phyloP scores from a whole-genome alignment of 2,329 filamentous ascomycete species.

The Corynespora cassiicola region DNA sequence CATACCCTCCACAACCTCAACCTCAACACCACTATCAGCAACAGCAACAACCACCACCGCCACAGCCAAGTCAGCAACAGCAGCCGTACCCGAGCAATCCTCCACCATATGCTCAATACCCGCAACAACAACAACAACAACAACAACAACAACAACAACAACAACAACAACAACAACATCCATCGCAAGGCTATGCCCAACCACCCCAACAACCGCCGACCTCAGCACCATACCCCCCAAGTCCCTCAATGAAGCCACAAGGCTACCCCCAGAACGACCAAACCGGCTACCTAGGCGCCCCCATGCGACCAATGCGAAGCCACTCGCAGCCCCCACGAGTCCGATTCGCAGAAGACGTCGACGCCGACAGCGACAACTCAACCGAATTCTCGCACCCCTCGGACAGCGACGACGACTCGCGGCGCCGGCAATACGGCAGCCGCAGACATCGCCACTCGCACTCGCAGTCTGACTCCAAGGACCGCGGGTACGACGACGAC shows the following conservation, averaged over 20 bases:
- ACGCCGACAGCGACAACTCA: slow-evolving; percentile 25
- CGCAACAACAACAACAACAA: slow-evolving; percentile 16
- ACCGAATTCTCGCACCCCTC: slow-evolving; percentile 17
- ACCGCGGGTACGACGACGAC: slow-evolving; percentile 4
- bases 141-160: slow-evolving; percentile 23
- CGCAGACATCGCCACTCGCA: slow-evolving; percentile 21
- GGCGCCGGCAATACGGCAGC: slow-evolving; percentile 16
- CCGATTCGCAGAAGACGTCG: slow-evolving; percentile 33
- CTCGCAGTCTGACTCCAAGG: slow-evolving; percentile 6
- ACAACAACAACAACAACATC: slow-evolving; percentile 7
- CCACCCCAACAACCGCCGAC: slow-evolving; percentile 17
- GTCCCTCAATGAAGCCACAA: slow-evolving; percentile 20
- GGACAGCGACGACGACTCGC: slow-evolving; percentile 21
- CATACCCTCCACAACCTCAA: slow-evolving; percentile 18
- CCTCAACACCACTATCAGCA: slow-evolving; percentile 10
- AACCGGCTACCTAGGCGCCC: slow-evolving; percentile 31
- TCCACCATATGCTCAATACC: slow-evolving; percentile 17
- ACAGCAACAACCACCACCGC: slow-evolving; percentile 8
- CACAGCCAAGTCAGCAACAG: slow-evolving; percentile 6
- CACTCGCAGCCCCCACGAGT: slow-evolving; percentile 42
- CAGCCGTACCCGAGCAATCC: no score
- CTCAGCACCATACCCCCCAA: slow-evolving; percentile 19
- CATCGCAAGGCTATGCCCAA: slow-evolving; percentile 21
- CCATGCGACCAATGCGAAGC: slow-evolving; percentile 30
- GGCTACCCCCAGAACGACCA: slow-evolving; percentile 14